Base-by-base conservation (phyloP, 805 yeast species). In the Monosporozyma aquatica region DNA sequence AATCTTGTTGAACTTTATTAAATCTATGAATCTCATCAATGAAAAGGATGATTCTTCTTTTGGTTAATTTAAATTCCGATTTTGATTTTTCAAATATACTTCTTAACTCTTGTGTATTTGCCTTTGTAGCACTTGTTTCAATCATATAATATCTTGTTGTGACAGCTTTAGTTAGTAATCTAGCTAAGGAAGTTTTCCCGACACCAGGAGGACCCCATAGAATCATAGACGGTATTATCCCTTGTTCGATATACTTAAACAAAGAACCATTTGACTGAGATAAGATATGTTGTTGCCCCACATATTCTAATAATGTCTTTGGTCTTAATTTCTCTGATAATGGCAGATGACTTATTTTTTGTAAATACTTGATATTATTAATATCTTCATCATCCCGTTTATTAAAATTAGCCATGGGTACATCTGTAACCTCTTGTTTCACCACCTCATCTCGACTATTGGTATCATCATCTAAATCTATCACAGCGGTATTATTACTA, bases 171-270 rank as follows among this genome's bases (percentile, higher is more conserved):
- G 69, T 52, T 6, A 70, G 48, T 15, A 72, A 56, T n/a, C 82
- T 61, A 0, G 95, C 92, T 22, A 92, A 58, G 0, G 96, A 82
- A 0, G 98, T 92, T 57, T 92, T 92, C 0, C 70, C 90, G 3
- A 87, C 89, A 0, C 98, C 98, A 2, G 97, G 95, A 1, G 95
- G 95, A 0, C 99, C 99, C 84, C 92, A 83, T 5, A 92, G 64
- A 2, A 92, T 77, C 77, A 92, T 71, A 0, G 96, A 87, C 1
- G 97, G 97, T 6, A 84, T 67, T 37, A 70, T 67, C n/a, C 81
- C 62, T 15, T 72, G 64, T 28, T 72, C 69, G 2, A 89, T 69
- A 46, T 83, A 83, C 36, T 79, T 79, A 22, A 77, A 65, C 2
- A 90, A 64, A 3, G 80, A 67, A 1, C 96, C 95, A 6, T 69